Percentiles rank a stretch among this genome's conserved stretches.
phyloP scores from a whole-genome alignment of 2,329 filamentous ascomycete species.

The Diaporthe batatas region DNA sequence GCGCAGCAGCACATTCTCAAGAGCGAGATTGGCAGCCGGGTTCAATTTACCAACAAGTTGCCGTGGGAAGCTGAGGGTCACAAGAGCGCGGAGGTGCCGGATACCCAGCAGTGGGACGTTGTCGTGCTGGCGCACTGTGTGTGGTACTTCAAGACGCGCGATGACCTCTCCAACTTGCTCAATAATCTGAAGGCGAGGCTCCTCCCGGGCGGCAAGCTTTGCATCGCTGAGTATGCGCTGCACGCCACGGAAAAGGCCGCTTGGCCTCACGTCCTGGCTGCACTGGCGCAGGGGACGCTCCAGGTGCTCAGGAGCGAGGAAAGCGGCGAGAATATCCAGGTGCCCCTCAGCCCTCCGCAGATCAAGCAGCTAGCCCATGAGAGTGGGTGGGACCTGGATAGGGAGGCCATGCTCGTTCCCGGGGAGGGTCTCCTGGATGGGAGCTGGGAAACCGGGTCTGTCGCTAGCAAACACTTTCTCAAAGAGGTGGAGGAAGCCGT shows the following conservation, averaged over 20 bases:
- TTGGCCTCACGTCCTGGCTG: constrained; percentile 65
- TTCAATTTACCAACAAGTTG: constrained; percentile 58
- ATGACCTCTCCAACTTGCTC: constrained; percentile 54
- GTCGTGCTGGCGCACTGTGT: constrained; percentile 64
- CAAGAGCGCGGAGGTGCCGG: constrained; percentile 20
- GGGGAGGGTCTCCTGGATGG: constrained; percentile 59
- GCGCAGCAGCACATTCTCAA: constrained; percentile 60
- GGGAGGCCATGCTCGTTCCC: constrained; percentile 54
- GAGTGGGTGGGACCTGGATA: constrained; percentile 55
- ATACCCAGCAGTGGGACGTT: constrained; percentile 55
- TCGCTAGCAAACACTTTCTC: constrained; percentile 50
- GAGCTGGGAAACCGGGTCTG: constrained; percentile 58
- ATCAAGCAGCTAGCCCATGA: constrained; percentile 54
- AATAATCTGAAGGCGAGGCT: constrained; percentile 51
- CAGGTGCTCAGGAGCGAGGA: constrained; percentile 55
- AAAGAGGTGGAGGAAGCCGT: constrained; percentile 51
- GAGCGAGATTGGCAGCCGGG: constrained; percentile 55
- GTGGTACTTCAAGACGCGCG: constrained; percentile 65
- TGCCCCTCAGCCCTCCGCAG: constrained; percentile 56
- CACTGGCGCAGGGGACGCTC: constrained; percentile 58
- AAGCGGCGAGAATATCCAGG: constrained; percentile 62
- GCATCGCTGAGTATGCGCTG: constrained; percentile 62
- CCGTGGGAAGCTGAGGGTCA: constrained; percentile 53
- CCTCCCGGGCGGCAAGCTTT: constrained; percentile 48
- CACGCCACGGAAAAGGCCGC: constrained; percentile 54